Percentiles rank a stretch among this genome's conserved stretches.
These are phyloP conservation scores for Paramecium tetraurelia DNA, from an alignment of 73 alveolate species.

Conservation along the genomic window DNA sequence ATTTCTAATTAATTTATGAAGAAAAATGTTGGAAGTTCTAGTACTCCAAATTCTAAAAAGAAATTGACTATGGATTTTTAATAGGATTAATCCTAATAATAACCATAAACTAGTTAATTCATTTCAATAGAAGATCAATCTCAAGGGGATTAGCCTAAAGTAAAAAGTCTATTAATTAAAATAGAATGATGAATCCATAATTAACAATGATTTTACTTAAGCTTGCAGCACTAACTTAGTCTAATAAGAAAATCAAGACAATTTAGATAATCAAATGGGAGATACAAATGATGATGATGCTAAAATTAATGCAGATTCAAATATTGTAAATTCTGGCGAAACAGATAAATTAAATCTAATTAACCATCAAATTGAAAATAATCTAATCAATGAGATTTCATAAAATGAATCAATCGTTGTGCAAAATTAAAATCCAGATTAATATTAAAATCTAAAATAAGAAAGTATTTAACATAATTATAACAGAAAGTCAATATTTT, in stretches of 20 bases:
- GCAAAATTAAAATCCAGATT: neutral
- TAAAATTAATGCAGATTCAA: neutral
- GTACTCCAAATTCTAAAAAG: neutral
- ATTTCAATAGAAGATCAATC: neutral
- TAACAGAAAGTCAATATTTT: neutral
- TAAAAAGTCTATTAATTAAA: neutral
- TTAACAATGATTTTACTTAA: neutral
- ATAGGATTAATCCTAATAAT: neutral
- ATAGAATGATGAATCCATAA: neutral
- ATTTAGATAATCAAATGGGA: neutral
- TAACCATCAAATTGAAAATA: neutral
- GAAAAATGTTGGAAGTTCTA: neutral
- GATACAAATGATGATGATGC: neutral
- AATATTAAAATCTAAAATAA: neutral
- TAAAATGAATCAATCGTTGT: neutral
- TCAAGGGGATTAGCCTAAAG: neutral
- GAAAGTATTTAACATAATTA: neutral
- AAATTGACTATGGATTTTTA: neutral
- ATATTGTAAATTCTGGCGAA: neutral
- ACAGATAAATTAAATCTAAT: neutral
- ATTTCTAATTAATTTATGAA: neutral
- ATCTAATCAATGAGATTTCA: neutral
- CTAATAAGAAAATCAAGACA: neutral
- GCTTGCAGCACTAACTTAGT: neutral
- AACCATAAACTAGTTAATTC: neutral